Base-by-base conservation (phyloP, 352 stramenopile species). In the Globisporangium barbulae region DNA sequence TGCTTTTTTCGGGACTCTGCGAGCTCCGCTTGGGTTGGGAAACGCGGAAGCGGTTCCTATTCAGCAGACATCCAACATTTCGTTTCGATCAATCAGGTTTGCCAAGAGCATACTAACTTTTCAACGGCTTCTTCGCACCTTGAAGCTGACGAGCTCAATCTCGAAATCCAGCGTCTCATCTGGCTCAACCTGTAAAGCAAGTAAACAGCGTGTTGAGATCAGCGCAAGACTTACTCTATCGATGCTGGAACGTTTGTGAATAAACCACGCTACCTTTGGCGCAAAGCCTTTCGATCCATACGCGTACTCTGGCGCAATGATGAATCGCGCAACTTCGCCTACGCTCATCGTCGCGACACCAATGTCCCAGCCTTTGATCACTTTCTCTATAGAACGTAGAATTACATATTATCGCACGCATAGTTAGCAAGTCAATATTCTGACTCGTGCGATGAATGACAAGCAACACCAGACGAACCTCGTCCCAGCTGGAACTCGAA, bases 351-450 rank as follows among this genome's bases (percentile, higher is more conserved):
- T 92, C 13, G 81, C 77, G 8, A 93, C 83, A 30, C 84, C 86
- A 64, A 95, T 89, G 65, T 95, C 86, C 82, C 85, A 92, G 39
- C 86, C 86, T 54, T 89, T 88, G 63, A 95, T 95, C 30, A 93
- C 86, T 67, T 95, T 95, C 56, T 90, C 81, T 91, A 45, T 35
- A 30, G n/a, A 28, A 22, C 25, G 19, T 50, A 10, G 4, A 35
- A 53, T 30, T 17, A 28, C 12, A 67, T 31, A 22, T 22, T 28
- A 47, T 28, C 17, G 7, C 17, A 13, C 8, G 9, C 7, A 12
- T 28, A 1, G 28, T 19, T 17, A 41, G 48, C 9, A 3, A 10
- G 30, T 50, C 22, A 50, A 30, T 7, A 4, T 12, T 9, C 0
- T 50, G 25, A 28, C 35, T 4, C 15, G 35, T 17, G 35, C 22